Conservation (phyloP, 2,329 filamentous ascomycete species). For the Huntiella bhutanensis region DNA sequence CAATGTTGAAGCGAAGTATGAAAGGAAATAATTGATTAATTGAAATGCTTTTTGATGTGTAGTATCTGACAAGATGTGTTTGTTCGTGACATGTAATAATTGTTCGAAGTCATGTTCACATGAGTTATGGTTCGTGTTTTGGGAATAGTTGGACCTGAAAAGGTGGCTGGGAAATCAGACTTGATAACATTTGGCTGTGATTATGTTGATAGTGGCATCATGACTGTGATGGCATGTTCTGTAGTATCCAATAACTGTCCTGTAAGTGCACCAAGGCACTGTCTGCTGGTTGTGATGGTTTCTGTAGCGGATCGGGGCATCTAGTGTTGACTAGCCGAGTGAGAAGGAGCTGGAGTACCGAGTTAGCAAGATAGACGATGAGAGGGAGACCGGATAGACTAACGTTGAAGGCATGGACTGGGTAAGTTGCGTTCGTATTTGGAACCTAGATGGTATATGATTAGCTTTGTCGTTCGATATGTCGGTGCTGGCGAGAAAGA, state of each 20-base stretch:
- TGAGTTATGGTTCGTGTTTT: no score
- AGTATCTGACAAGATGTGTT: no score
- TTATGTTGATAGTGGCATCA: no score
- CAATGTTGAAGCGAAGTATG: no score
- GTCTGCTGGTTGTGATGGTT: background rate
- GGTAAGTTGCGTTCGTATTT: slow-evolving; percentile 94
- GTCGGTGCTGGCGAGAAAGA: background rate
- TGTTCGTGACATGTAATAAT: no score
- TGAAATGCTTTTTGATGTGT: no score
- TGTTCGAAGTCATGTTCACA: no score
- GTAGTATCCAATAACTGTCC: background rate
- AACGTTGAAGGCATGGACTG: slow-evolving; percentile 61
- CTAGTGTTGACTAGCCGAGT: background rate
- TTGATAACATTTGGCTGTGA: no score
- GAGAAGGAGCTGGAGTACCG: slow-evolving; percentile 2
- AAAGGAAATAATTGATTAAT: no score
- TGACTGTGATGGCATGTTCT: background rate
- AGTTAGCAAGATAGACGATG: background rate
- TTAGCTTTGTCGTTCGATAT: background rate
- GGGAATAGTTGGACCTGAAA: background rate
- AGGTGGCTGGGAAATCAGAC: no score
- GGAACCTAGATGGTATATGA: slow-evolving; percentile 39
- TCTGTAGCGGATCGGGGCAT: no score
- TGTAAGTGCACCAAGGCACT: background rate
- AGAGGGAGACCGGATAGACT: slow-evolving; percentile 22